Conservation (phyloP, 768 basidiomycete species). For the Solioccasus polychromus region DNA sequence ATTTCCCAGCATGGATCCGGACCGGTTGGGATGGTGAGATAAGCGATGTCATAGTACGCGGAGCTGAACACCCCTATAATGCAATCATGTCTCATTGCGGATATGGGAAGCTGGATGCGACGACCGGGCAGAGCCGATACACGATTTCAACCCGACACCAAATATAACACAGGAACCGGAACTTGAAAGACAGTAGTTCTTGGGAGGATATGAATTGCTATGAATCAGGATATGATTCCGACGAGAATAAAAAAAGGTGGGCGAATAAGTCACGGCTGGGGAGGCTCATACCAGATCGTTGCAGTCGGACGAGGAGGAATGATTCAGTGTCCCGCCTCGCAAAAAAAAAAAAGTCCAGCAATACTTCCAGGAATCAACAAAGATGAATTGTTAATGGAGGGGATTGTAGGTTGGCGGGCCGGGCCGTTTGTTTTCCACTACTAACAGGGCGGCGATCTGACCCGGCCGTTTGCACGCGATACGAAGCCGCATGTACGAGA, state of each 20-base stretch:
- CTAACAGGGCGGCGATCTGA: too few relatives aligned
- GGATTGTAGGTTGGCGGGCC: too few relatives aligned
- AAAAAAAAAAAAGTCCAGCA: too few relatives aligned
- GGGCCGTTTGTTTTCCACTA: too few relatives aligned
- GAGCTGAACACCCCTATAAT: not conserved
- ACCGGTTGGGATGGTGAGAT: slow-evolving; percentile 8
- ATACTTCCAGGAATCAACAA: too few relatives aligned
- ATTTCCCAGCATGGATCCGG: slow-evolving; percentile 11
- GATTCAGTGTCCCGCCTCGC: too few relatives aligned
- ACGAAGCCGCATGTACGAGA: too few relatives aligned
- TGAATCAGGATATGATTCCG: not conserved
- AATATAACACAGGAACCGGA: not conserved
- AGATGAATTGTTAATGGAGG: too few relatives aligned
- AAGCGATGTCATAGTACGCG: not conserved
- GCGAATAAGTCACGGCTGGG: too few relatives aligned
- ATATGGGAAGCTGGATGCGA: slow-evolving; percentile 8
- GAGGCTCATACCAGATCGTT: too few relatives aligned
- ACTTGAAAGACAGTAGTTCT: not conserved
- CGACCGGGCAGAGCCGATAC: slow-evolving; percentile 1
- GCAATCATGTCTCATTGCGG: slow-evolving; percentile 7
- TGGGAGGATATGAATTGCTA: not conserved
- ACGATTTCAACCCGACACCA: slow-evolving; percentile 6
- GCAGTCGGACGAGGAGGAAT: too few relatives aligned
- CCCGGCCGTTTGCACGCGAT: too few relatives aligned
- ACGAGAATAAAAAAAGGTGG: not conserved